phyloP scores from a whole-genome alignment of 805 yeast genomes.

The Candida verbasci region DNA sequence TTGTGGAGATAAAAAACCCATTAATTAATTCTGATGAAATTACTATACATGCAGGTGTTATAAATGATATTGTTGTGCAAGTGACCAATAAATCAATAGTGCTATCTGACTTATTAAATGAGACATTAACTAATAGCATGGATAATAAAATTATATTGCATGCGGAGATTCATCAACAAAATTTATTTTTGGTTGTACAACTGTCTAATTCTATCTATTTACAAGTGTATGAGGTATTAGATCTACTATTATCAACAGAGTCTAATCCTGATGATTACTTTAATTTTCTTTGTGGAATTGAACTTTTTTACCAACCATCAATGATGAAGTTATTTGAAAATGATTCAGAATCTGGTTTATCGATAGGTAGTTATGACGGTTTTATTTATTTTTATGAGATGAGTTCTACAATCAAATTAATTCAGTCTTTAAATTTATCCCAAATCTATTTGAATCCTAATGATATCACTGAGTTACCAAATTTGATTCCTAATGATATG shows the following conservation, averaged over 20 bases:
- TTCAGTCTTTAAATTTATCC: background rate
- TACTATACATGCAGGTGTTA: slow-evolving; percentile 13
- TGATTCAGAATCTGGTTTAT: slow-evolving; percentile 1
- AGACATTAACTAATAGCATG: slow-evolving; percentile 2
- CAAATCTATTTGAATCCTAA: background rate
- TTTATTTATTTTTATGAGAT: slow-evolving; percentile 5
- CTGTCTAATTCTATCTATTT: background rate
- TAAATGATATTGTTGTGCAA: background rate
- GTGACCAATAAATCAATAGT: slow-evolving; percentile 9
- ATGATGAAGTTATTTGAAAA: slow-evolving; percentile 8
- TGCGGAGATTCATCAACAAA: slow-evolving; percentile 9
- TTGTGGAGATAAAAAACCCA: slow-evolving; percentile 23
- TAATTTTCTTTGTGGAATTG: background rate
- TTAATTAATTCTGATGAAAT: slow-evolving; percentile 11
- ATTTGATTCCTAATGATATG: slow-evolving; percentile 20
- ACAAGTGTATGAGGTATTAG: background rate
- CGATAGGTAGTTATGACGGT: slow-evolving; percentile 19
- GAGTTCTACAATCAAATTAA: background rate
- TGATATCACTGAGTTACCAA: background rate
- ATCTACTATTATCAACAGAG: background rate
- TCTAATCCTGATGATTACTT: background rate
- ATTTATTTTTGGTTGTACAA: slow-evolving; percentile 14
- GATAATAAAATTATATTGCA: slow-evolving; percentile 11
- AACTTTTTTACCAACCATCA: slow-evolving; percentile 13
- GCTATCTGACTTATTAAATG: slow-evolving; percentile 18